Evolutionary conservation across 352 stramenopile genomes (phyloP).

Genomic region (Globisporangium recalcitrans): DNA sequence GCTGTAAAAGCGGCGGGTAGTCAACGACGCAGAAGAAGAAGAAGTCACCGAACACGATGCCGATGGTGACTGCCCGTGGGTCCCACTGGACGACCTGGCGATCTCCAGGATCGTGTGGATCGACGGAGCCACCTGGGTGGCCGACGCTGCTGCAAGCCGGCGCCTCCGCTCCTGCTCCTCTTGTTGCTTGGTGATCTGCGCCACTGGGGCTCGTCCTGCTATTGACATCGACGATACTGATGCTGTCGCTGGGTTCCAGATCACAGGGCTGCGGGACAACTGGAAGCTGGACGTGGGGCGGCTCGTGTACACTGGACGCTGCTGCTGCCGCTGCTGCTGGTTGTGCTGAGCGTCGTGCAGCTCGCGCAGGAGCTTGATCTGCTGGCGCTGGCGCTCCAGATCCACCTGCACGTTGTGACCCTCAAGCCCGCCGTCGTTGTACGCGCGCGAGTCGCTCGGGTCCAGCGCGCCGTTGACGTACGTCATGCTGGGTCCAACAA

Average conservation of each 20-base stretch:
- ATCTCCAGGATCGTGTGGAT: conserved; percentile 12
- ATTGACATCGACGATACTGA: background rate
- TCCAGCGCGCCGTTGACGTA: conserved; percentile 1
- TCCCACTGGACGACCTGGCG: background rate
- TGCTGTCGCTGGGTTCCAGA: conserved; percentile 8
- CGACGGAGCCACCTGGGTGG: background rate
- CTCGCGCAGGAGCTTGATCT: conserved; percentile 6
- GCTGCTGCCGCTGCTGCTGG: background rate
- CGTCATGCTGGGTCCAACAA: conserved; percentile 7
- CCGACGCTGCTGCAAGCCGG: background rate
- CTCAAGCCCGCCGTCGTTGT: conserved; percentile 1
- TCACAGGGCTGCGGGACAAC: background rate
- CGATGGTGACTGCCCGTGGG: background rate
- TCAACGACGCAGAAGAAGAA: background rate
- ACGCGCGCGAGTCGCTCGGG: conserved; percentile 2
- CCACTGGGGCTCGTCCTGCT: background rate
- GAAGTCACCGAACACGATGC: background rate
- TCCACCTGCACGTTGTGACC: conserved; percentile 1
- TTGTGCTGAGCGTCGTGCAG: background rate
- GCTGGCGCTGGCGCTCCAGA: conserved; percentile 6
- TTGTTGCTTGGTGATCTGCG: background rate
- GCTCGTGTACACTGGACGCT: background rate
- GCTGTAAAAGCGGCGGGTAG: background rate
- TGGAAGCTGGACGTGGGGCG: background rate
- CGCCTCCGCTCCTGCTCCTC: background rate